Evolutionary conservation across 768 basidiomycete genomes (phyloP).

Genomic region (Suillus luteus): DNA sequence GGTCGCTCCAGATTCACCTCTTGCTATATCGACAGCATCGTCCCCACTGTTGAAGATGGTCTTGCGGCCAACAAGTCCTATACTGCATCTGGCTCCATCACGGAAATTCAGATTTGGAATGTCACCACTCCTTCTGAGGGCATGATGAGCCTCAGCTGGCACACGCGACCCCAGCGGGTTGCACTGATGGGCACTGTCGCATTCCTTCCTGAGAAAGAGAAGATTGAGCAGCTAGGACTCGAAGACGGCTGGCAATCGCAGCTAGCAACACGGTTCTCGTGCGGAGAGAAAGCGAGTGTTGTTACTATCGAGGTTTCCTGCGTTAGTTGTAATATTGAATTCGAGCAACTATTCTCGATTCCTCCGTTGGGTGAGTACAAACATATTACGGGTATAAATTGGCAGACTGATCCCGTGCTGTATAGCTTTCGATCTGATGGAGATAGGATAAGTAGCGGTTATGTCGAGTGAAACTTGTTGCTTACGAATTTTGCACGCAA

Average conservation of each 20-base stretch:
- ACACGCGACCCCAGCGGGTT: constrained; percentile 18
- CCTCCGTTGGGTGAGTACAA: constrained; percentile 22
- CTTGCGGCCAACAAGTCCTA: constrained; percentile 19
- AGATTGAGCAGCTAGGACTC: constrained; percentile 7
- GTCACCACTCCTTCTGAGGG: constrained; percentile 14
- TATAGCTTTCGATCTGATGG: constrained; percentile 5
- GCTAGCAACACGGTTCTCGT: constrained; percentile 16
- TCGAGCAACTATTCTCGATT: constrained; percentile 22
- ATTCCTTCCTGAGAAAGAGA: constrained; percentile 10
- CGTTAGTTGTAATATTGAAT: constrained; percentile 18
- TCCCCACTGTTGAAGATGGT: constrained; percentile 17
- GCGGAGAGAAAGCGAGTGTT: constrained; percentile 13
- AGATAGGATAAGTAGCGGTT: neutral
- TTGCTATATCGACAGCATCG: constrained; percentile 22
- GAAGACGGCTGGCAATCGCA: constrained; percentile 16
- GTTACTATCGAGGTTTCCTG: constrained; percentile 21
- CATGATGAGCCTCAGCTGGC: constrained; percentile 18
- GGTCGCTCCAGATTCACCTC: constrained; percentile 15
- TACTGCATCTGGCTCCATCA: constrained; percentile 16
- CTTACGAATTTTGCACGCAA: too few relatives aligned
- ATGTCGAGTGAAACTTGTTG: too few relatives aligned
- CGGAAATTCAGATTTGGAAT: constrained; percentile 25
- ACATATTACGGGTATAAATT: neutral
- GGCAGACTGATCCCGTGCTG: neutral
- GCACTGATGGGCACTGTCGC: constrained; percentile 22